phyloP scores from a whole-genome alignment of 805 yeast genomes.

The Hanseniaspora lachancei region DNA sequence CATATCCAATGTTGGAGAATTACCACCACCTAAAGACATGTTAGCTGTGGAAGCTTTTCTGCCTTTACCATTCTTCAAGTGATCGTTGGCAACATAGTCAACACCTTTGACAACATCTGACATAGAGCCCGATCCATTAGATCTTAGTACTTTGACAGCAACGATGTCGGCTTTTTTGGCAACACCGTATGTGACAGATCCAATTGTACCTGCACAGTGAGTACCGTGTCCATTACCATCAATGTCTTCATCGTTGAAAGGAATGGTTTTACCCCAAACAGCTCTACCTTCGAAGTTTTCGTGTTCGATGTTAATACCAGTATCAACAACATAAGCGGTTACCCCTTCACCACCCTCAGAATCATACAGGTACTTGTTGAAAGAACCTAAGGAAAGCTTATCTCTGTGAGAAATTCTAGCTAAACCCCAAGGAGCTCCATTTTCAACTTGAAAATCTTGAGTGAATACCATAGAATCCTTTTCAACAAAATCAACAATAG shows the following conservation, averaged over 20 bases:
- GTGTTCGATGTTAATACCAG: constrained; percentile 70
- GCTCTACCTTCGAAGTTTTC: constrained; percentile 76
- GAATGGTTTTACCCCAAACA: constrained; percentile 72
- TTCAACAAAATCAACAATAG: constrained; percentile 58
- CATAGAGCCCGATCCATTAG: constrained; percentile 74
- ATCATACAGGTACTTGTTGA: constrained; percentile 62
- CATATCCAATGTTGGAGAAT: constrained; percentile 69
- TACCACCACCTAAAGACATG: constrained; percentile 92
- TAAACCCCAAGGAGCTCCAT: constrained; percentile 90
- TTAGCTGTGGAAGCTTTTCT: constrained; percentile 80
- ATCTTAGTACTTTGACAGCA: constrained; percentile 72
- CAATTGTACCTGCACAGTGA: constrained; percentile 94
- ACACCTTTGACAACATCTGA: constrained; percentile 76
- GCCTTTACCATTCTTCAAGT: constrained; percentile 37
- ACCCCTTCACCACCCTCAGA: constrained; percentile 70
- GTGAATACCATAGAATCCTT: constrained; percentile 59
- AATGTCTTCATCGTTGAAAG: constrained; percentile 50
- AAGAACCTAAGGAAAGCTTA: constrained; percentile 51
- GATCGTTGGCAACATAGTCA: constrained; percentile 68
- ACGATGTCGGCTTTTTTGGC: constrained; percentile 68
- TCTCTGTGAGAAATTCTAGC: constrained; percentile 80
- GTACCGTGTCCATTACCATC: constrained; percentile 95
- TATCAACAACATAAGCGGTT: constrained; percentile 77
- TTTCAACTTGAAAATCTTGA: constrained; percentile 50
- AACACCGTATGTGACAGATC: constrained; percentile 65